Percentiles rank a stretch among this genome's conserved stretches.
phyloP scores from a whole-genome alignment of 305 asterid genomes.

The Stenogyne calaminthoides region DNA sequence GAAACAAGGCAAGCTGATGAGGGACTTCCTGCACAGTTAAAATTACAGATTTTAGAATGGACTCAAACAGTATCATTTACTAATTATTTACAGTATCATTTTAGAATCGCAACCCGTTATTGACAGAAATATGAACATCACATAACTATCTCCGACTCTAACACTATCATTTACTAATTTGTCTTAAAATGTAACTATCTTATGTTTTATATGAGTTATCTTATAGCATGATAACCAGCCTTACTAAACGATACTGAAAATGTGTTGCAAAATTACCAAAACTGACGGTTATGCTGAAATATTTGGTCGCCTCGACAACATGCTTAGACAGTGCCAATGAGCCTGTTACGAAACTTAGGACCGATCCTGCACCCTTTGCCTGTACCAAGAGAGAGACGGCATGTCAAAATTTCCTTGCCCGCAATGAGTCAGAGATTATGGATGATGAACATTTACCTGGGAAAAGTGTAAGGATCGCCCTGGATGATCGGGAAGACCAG shows the following conservation, averaged over 20 bases:
- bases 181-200: too few relatives aligned
- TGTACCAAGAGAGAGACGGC: constrained; percentile 32
- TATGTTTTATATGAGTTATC: too few relatives aligned
- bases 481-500: constrained; percentile 80
- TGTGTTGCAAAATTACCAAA: constrained; percentile 54
- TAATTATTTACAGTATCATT: too few relatives aligned
- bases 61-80: too few relatives aligned
- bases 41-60: neutral
- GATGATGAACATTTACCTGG: constrained; percentile 53
- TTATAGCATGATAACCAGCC: neutral
- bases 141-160: too few relatives aligned
- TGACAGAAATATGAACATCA: too few relatives aligned
- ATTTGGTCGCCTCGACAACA: constrained; percentile 75
- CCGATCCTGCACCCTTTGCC: constrained; percentile 98
- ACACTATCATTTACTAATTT: too few relatives aligned
- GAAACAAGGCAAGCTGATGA: constrained; percentile 89
- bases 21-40: constrained; percentile 68
- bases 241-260: neutral
- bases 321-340: constrained; percentile 87
- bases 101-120: too few relatives aligned
- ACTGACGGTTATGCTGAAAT: constrained; percentile 92
- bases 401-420: neutral
- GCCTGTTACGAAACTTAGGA: constrained; percentile 94
- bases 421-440: neutral
- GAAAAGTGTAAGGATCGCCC: constrained; percentile 85